These are phyloP conservation scores for Colletotrichum orchidophilum DNA, from an alignment of 2,329 filamentous ascomycete genomes.

Conservation along the genomic window DNA sequence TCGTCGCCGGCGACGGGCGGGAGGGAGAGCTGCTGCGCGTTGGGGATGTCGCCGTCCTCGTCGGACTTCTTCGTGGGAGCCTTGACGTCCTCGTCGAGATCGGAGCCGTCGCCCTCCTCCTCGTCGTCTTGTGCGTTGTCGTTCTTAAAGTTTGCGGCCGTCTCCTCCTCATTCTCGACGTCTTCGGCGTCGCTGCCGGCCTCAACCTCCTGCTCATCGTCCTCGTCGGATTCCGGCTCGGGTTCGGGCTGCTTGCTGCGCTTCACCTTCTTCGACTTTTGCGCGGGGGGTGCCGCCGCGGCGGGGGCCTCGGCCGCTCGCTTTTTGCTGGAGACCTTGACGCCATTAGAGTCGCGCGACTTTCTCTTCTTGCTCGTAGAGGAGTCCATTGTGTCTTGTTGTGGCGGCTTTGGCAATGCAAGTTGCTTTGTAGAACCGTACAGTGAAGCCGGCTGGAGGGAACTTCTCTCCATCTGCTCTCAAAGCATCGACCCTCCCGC, in stretches of 20 bases:
- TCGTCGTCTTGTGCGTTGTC: constrained; percentile 41
- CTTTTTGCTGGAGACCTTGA: constrained; percentile 45
- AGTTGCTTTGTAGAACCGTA: neutral
- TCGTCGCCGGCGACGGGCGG: constrained; percentile 64
- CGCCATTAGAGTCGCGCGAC: constrained; percentile 44
- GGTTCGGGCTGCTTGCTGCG: constrained; percentile 42
- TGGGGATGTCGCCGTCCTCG: constrained; percentile 46
- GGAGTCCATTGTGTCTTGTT: constrained; percentile 33
- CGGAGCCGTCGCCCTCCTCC: constrained; percentile 37
- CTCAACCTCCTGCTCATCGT: constrained; percentile 39
- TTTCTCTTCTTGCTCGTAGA: constrained; percentile 55
- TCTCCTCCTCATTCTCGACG: constrained; percentile 42
- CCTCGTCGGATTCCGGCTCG: constrained; percentile 38
- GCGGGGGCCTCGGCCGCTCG: constrained; percentile 43
- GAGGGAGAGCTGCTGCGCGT: constrained; percentile 57
- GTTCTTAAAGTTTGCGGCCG: constrained; percentile 38
- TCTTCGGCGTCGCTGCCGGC: constrained; percentile 41
- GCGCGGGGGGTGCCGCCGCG: constrained; percentile 39
- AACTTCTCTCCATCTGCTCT: neutral
- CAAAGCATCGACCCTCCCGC: neutral
- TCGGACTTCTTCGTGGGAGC: constrained; percentile 35
- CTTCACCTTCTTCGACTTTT: constrained; percentile 56
- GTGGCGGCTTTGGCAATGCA: constrained; percentile 23
- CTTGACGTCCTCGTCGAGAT: constrained; percentile 37
- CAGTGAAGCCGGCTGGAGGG: neutral